A percentile compares a stretch with the other conserved stretches of the same genome.
These are phyloP conservation scores for Exserohilum rostratum DNA, from an alignment of 2,329 filamentous ascomycete genomes.

Conservation along the genomic window DNA sequence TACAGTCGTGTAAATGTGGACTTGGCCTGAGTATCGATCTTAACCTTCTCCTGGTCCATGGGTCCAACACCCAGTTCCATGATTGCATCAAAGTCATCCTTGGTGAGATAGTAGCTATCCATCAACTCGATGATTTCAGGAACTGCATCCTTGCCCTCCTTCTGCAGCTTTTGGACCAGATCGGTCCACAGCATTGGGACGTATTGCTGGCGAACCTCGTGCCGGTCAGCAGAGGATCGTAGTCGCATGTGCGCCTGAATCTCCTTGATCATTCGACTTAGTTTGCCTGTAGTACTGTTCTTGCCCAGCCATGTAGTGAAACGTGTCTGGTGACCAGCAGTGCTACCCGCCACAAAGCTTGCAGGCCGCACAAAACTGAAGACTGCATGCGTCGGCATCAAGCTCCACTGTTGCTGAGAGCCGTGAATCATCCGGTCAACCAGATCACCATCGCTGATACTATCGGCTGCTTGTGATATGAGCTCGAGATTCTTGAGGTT, in stretches of 20 bases:
- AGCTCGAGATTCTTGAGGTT: slow-evolving; percentile 85
- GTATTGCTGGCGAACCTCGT: slow-evolving; percentile 94
- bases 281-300: slow-evolving; percentile 78
- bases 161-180: slow-evolving; percentile 74
- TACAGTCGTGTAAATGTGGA: slow-evolving; percentile 85
- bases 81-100: slow-evolving; percentile 92
- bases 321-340: slow-evolving; percentile 67
- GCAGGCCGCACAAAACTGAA: slow-evolving; percentile 94
- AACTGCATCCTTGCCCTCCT: slow-evolving; percentile 81
- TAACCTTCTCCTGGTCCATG: slow-evolving; percentile 76
- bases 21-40: slow-evolving; percentile 85
- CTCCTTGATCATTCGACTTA: slow-evolving; percentile 84
- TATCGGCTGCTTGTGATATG: slow-evolving; percentile 85
- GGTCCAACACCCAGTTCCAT: slow-evolving; percentile 87
- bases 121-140: slow-evolving; percentile 88
- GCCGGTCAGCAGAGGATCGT: slow-evolving; percentile 84
- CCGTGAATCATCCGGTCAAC: slow-evolving; percentile 99
- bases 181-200: slow-evolving; percentile 85
- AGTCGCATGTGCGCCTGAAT: slow-evolving; percentile 98
- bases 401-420: slow-evolving; percentile 95
- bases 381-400: slow-evolving; percentile 95
- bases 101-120: slow-evolving; percentile 95
- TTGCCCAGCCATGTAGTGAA: slow-evolving; percentile 96
- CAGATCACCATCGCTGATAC: slow-evolving; percentile 95
- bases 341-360: slow-evolving; percentile 81